Evolutionary conservation across 805 yeast genomes (phyloP), one percentile per base, ranked within the genome.

Genomic region (Cyberlindnera lachancei): DNA sequence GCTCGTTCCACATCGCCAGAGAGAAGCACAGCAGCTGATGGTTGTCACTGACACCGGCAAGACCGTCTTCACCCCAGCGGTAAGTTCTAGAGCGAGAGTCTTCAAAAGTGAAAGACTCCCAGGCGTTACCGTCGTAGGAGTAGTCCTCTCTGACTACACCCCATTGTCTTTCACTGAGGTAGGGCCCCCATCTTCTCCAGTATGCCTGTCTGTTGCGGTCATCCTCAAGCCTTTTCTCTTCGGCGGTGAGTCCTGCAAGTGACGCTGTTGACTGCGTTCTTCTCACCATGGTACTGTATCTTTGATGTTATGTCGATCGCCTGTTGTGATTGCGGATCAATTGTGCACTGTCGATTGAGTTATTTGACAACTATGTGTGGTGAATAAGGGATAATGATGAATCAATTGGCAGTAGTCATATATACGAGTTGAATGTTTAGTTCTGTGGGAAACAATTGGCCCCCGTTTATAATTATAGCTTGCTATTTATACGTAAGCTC

Each of bases 11-110:
- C 39, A 88, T 64, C 3, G 88, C 95, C 64, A 87, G 65, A n/a
- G 82, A 70, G 45, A 84, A 56, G 53, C 90, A 79, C 20, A 84
- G 62, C 44, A 73, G 57, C 52, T 84, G 95, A 50, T 81, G 86
- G 40, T 82, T 74, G 53, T 87, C 96, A 40, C 83, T 73, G 15
- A 84, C 79, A 30, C 96, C 96, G 9, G 90, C 94, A 45, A 87
- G 62, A 3, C 96, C 96, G 54, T 87, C 96, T 56, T 88, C 96
- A 25, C 95, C 95, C 96, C 96, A 87, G 27, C 96, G 67, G 55
- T 82, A 87, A 11, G 84, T 74, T 43, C 96, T 64, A 15, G 87
- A 73, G 38, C 75, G 67, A 2, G 94, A 80, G 39, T 84, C 86
- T 38, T 84, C 94, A 54, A 85, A 86, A 7, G 94, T 84, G 58